Conservation (phyloP, 257 asterid genomes). For the Cinchona pubescens region DNA sequence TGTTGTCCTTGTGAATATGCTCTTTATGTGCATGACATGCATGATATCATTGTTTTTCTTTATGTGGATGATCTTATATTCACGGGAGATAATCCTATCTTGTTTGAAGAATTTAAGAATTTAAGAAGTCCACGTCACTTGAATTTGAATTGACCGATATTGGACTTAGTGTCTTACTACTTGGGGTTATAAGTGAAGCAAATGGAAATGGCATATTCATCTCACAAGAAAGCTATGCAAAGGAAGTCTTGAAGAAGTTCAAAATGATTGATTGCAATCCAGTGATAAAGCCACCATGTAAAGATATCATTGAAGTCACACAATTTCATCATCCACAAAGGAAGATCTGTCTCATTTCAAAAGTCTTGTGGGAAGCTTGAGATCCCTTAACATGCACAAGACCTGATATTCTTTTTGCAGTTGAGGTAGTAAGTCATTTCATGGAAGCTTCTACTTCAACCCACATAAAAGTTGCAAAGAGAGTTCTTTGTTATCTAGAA, state of each 20-base stretch:
- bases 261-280: background rate
- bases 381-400: background rate
- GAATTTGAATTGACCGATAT: background rate
- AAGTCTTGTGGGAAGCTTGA: background rate
- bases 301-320: background rate
- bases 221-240: background rate
- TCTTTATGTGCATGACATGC: background rate
- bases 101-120: constrained; percentile 2
- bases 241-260: background rate
- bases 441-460: background rate
- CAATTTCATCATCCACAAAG: too few relatives aligned
- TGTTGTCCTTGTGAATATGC: background rate
- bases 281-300: background rate
- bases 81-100: background rate
- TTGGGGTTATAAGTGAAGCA: background rate
- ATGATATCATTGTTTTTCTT: background rate
- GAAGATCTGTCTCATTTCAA: background rate
- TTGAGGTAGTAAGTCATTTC: background rate
- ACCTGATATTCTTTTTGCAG: background rate
- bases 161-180: background rate
- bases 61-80: constrained; percentile 8
- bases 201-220: background rate
- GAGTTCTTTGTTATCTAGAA: too few relatives aligned
- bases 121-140: background rate
- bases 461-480: background rate